Conservation (phyloP, 2,329 filamentous ascomycete genomes). For the Neospermospora avenae region DNA sequence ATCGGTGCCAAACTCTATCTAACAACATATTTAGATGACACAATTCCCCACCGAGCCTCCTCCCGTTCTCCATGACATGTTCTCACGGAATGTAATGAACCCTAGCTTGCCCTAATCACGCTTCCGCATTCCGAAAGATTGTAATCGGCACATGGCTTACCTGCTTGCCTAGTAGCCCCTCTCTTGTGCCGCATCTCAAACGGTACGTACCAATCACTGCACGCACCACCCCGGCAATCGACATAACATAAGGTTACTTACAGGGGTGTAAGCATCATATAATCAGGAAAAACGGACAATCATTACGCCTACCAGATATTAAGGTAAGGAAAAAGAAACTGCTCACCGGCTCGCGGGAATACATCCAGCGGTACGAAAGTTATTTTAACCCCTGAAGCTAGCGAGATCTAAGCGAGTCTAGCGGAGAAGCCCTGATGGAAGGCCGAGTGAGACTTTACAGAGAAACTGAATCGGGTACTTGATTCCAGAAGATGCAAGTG, state of each 20-base stretch:
- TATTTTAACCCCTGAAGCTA: background rate
- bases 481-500: background rate
- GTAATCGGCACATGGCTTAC: background rate
- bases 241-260: too few relatives aligned
- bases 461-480: background rate
- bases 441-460: background rate
- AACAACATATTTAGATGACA: background rate
- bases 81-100: background rate
- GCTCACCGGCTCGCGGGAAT: background rate
- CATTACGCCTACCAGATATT: background rate
- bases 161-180: background rate
- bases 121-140: constrained; percentile 2
- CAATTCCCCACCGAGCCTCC: background rate
- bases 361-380: background rate
- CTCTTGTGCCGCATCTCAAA: background rate
- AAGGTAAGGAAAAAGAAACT: background rate
- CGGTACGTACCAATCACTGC: too few relatives aligned
- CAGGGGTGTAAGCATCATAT: too few relatives aligned
- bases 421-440: background rate
- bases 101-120: constrained; percentile 1
- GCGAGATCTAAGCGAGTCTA: background rate
- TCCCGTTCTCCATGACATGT: background rate
- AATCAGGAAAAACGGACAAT: background rate
- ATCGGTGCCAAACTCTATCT: too few relatives aligned
- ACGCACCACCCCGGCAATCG: too few relatives aligned